These are phyloP conservation scores for Geotrichum aggregatum DNA, from an alignment of 1,139 yeast genomes.

Conservation along the genomic window DNA sequence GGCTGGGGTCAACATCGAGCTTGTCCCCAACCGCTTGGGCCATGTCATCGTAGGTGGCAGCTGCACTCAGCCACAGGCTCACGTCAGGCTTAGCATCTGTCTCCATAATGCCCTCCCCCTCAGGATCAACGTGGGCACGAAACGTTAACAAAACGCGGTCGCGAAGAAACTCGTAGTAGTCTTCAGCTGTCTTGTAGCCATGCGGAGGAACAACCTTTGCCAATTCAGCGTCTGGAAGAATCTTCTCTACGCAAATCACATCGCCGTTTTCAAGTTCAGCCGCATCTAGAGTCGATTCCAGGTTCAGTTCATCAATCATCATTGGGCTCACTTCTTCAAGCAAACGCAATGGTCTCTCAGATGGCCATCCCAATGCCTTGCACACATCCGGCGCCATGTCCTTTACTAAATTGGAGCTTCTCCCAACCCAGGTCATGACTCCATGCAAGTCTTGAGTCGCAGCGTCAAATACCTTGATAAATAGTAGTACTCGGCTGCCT, in stretches of 20 bases:
- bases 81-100: conserved; percentile 42
- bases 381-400: conserved; percentile 46
- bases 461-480: conserved; percentile 69
- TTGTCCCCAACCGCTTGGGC: conserved; percentile 55
- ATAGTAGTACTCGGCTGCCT: conserved; percentile 44
- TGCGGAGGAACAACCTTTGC: conserved; percentile 23
- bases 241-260: conserved; percentile 59
- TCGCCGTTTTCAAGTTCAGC: conserved; percentile 77
- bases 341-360: conserved; percentile 44
- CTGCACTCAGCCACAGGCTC: conserved; percentile 67
- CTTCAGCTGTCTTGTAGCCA: conserved; percentile 40
- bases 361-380: conserved; percentile 46
- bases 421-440: conserved; percentile 56
- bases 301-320: conserved; percentile 51
- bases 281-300: conserved; percentile 49
- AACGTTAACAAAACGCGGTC: conserved; percentile 62
- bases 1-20: conserved; percentile 55
- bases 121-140: conserved; percentile 45
- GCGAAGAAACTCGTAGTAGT: conserved; percentile 60
- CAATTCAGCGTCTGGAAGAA: conserved; percentile 15
- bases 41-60: conserved; percentile 55
- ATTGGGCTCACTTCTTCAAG: conserved; percentile 70
- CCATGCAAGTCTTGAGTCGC: conserved; percentile 54
- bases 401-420: conserved; percentile 48
- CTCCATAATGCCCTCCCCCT: conserved; percentile 16